Evolutionary conservation across 1,284 basidiomycete species (phyloP).

Genomic region (Sphagnurus paluster): DNA sequence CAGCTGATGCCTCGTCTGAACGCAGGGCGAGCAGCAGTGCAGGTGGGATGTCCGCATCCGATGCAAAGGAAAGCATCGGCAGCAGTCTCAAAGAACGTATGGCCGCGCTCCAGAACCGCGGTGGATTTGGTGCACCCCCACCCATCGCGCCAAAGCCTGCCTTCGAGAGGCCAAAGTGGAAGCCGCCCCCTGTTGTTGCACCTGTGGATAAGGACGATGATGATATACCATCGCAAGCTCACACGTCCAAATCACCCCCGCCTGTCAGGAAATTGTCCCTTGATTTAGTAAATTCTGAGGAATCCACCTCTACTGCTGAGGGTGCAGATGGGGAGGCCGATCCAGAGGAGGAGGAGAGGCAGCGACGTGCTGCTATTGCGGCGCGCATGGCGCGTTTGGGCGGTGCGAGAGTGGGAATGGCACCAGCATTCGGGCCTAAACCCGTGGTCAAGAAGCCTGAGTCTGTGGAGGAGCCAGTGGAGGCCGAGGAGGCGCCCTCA

Average conservation of each 20-base stretch:
- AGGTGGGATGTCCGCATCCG: slow-evolving; percentile 73
- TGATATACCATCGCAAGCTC: slow-evolving; percentile 13
- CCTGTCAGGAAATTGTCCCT: slow-evolving; percentile 27
- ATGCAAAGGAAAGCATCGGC: slow-evolving; percentile 80
- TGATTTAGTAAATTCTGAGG: slow-evolving; percentile 25
- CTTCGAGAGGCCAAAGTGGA: slow-evolving; percentile 80
- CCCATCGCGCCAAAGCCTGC: slow-evolving; percentile 60
- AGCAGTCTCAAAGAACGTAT: slow-evolving; percentile 86
- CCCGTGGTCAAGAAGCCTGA: slow-evolving; percentile 46
- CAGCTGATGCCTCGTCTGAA: slow-evolving; percentile 14
- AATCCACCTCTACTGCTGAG: slow-evolving; percentile 21
- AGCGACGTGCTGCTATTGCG: slow-evolving; percentile 78
- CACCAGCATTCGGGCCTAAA: slow-evolving; percentile 62
- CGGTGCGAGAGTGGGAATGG: slow-evolving; percentile 83
- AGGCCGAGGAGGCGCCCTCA: neutral
- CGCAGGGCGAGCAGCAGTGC: slow-evolving; percentile 26
- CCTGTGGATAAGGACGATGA: slow-evolving; percentile 40
- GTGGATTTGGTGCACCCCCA: slow-evolving; percentile 67
- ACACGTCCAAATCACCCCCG: slow-evolving; percentile 25
- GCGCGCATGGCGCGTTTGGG: slow-evolving; percentile 84
- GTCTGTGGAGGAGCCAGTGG: slow-evolving; percentile 20
- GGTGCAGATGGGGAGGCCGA: slow-evolving; percentile 44
- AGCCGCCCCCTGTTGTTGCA: slow-evolving; percentile 56
- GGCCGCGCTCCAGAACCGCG: slow-evolving; percentile 83
- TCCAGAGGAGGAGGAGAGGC: slow-evolving; percentile 75